Conservation (phyloP, 148 eudicot species). For the Camellia sinensis region DNA sequence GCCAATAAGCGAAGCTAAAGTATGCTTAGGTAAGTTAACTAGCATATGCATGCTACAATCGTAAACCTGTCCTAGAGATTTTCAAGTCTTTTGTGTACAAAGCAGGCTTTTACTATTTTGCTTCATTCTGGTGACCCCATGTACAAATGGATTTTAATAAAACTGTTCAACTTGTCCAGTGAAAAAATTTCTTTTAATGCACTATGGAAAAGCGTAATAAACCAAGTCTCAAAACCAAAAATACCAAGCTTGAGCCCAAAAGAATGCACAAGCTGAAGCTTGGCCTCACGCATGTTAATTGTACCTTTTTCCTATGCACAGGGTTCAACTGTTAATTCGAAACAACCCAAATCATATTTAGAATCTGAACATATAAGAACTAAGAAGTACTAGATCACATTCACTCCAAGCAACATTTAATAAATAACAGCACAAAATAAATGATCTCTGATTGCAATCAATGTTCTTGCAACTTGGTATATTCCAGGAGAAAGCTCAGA, state of each 20-base stretch:
- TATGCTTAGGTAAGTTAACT: no score
- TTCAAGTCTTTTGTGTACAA: no score
- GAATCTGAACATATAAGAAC: not conserved
- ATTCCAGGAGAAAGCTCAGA: slow-evolving; percentile 3
- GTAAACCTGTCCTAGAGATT: no score
- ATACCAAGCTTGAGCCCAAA: not conserved
- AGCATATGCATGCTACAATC: no score
- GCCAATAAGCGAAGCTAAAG: no score
- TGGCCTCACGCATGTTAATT: not conserved
- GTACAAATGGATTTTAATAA: no score
- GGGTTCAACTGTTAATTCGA: not conserved
- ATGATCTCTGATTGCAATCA: not conserved
- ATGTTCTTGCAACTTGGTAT: not conserved
- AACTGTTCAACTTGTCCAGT: no score
- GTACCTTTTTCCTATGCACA: not conserved
- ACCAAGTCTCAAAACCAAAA: no score
- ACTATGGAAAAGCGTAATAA: no score
- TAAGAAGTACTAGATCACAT: not conserved
- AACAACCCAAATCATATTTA: not conserved
- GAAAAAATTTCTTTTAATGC: no score
- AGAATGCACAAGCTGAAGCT: not conserved
- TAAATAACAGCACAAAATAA: not conserved
- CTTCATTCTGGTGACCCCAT: no score
- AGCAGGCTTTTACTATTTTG: no score
- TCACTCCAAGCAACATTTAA: not conserved